Conservation (phyloP, 1,284 basidiomycete species). For the Cutaneotrichosporon mucoides region DNA sequence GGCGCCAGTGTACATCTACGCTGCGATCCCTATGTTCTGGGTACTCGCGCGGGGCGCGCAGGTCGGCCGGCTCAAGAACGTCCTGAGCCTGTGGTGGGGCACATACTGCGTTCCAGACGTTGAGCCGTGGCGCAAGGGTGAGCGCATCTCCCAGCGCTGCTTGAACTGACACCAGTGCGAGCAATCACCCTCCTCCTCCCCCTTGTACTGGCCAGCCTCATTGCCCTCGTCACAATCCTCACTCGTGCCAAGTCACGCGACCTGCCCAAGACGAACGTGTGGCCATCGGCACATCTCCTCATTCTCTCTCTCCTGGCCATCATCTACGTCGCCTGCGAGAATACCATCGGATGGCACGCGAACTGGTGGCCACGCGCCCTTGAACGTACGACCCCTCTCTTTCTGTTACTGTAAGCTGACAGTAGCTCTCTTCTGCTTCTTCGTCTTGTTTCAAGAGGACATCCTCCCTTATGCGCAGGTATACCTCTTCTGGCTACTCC, state of each 20-base stretch:
- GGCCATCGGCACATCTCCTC: background rate
- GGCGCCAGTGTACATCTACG: background rate
- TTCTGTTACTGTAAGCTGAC: background rate
- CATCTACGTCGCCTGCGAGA: slow-evolving; percentile 19
- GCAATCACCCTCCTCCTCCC: background rate
- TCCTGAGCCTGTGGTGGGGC: slow-evolving; percentile 3
- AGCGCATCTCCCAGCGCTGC: background rate
- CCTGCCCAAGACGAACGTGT: background rate
- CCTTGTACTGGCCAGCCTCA: background rate
- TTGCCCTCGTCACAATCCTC: background rate
- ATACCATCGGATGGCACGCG: slow-evolving; percentile 17
- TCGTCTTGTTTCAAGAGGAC: background rate
- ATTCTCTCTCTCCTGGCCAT: background rate
- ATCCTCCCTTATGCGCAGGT: background rate
- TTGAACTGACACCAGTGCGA: background rate
- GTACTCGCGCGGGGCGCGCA: background rate
- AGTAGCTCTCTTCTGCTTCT: background rate
- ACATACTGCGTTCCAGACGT: background rate
- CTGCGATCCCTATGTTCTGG: background rate
- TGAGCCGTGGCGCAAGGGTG: background rate
- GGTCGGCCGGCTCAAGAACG: background rate
- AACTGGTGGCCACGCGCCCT: slow-evolving; percentile 20
- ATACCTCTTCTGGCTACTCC: background rate
- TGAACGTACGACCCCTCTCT: slow-evolving; percentile 14
- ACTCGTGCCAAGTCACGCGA: background rate